These are phyloP conservation scores for Tolypocladium cylindrosporum DNA, from an alignment of 2,329 filamentous ascomycete genomes.

Conservation along the genomic window DNA sequence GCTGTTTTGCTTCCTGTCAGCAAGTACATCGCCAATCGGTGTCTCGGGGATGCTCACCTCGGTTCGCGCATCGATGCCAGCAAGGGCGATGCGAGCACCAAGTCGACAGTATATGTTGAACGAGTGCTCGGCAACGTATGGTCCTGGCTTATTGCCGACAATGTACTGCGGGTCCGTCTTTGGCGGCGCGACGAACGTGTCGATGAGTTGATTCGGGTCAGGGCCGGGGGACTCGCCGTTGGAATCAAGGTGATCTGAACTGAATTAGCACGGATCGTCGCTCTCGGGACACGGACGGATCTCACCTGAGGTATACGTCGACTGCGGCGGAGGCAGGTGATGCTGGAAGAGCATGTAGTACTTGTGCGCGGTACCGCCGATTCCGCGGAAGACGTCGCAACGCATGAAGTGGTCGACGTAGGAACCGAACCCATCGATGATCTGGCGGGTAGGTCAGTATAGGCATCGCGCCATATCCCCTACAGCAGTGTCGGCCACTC, in stretches of 20 bases:
- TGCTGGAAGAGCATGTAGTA: conserved; percentile 99
- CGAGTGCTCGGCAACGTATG: conserved; percentile 83
- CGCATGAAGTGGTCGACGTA: conserved; percentile 93
- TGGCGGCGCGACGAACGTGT: conserved; percentile 58
- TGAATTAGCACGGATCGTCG: neutral
- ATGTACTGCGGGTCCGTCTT: conserved; percentile 64
- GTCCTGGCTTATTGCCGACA: conserved; percentile 64
- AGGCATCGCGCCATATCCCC: neutral
- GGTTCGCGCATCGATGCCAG: conserved; percentile 87
- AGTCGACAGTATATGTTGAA: conserved; percentile 79
- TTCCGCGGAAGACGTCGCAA: conserved; percentile 81
- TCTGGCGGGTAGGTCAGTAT: conserved; percentile 41
- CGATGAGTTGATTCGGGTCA: conserved; percentile 62
- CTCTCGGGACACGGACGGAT: neutral
- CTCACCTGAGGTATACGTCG: conserved; percentile 71
- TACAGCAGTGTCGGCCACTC: conserved; percentile 29
- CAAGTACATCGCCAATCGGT: neutral
- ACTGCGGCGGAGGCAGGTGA: conserved; percentile 73
- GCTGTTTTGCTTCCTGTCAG: conserved; percentile 24
- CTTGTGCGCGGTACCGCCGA: conserved; percentile 89
- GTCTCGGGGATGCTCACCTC: conserved; percentile 42
- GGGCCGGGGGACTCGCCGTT: conserved; percentile 34
- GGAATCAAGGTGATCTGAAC: conserved; percentile 10
- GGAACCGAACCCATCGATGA: conserved; percentile 86
- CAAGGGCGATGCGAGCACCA: conserved; percentile 71